A percentile compares a stretch with the other conserved stretches of the same genome.
Conservation (phyloP, 176 grass and related monocot species). For the Rhynchospora tenuis region DNA sequence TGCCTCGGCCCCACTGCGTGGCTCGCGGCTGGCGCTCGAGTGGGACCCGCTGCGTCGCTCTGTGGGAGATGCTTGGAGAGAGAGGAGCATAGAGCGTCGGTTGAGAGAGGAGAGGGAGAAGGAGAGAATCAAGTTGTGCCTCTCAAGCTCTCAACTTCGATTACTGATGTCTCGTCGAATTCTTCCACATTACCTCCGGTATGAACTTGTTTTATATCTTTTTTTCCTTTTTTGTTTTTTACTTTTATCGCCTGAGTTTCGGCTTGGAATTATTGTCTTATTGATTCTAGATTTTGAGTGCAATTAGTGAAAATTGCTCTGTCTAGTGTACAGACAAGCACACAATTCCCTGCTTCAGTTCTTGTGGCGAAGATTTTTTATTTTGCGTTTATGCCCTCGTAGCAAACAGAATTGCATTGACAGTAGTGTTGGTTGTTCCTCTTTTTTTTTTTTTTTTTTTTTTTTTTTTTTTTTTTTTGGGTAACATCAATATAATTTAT, state of each 20-base stretch:
- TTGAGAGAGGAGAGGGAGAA: neutral
- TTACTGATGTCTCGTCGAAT: constrained; percentile 41
- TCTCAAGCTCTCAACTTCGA: constrained; percentile 39
- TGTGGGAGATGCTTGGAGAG: constrained; percentile 48
- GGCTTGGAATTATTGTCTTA: neutral
- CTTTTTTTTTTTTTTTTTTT: neutral
- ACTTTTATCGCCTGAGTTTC: neutral
- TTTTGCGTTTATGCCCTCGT: neutral
- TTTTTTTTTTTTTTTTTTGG: neutral
- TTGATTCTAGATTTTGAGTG: neutral
- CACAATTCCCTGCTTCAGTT: neutral
- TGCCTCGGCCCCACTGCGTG: constrained; percentile 57
- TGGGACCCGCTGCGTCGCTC: constrained; percentile 52
- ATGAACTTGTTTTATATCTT: constrained; percentile 25
- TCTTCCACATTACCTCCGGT: constrained; percentile 16
- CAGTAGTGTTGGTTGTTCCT: neutral
- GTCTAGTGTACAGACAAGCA: neutral
- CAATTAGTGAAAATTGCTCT: constrained; percentile 2
- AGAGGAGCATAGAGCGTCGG: neutral
- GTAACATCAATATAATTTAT: neutral
- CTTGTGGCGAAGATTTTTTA: neutral
- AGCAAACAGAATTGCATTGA: neutral
- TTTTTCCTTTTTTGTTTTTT: neutral
- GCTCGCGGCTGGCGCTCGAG: constrained; percentile 53
- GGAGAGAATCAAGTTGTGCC: constrained; percentile 83